Evolutionary conservation across 1,139 yeast species (phyloP).

Genomic region (Arxiozyma heterogenica): DNA sequence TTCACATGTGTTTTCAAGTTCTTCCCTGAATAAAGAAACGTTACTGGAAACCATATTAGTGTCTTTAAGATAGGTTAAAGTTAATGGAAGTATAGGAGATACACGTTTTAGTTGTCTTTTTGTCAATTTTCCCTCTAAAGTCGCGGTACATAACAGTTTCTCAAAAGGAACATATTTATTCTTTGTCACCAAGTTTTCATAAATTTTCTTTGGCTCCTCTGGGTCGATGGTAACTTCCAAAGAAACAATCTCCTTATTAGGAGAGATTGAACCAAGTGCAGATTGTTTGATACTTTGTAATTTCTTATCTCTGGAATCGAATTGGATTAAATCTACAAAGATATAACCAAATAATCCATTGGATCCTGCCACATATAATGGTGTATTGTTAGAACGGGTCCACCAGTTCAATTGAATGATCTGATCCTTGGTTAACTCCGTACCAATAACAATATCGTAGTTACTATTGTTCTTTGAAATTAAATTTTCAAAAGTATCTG

Average conservation of each 20-base stretch:
- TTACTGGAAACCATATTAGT: not conserved
- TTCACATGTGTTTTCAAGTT: constrained; percentile 30
- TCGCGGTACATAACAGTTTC: constrained; percentile 33
- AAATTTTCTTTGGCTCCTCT: constrained; percentile 34
- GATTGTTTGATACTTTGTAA: constrained; percentile 40
- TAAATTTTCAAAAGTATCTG: constrained; percentile 30
- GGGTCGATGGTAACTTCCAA: constrained; percentile 34
- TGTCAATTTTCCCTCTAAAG: constrained; percentile 38
- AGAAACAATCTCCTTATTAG: constrained; percentile 43
- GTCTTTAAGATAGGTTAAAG: constrained; percentile 42
- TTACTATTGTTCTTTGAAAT: constrained; percentile 11
- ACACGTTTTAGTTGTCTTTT: constrained; percentile 51
- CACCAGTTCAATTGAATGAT: constrained; percentile 40
- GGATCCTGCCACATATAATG: constrained; percentile 59
- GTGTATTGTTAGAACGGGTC: constrained; percentile 48
- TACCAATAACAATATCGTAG: constrained; percentile 68
- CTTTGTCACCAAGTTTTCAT: constrained; percentile 47
- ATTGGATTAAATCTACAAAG: constrained; percentile 66
- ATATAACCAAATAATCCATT: constrained; percentile 82
- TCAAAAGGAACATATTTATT: constrained; percentile 44
- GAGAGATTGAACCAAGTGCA: constrained; percentile 38
- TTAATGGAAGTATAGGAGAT: constrained; percentile 52
- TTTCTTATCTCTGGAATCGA: constrained; percentile 44
- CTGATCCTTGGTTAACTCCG: constrained; percentile 45
- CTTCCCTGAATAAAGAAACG: constrained; percentile 22